These are phyloP conservation scores for Spergularia bocconei DNA, from an alignment of 148 eudicot genomes.

Conservation along the genomic window DNA sequence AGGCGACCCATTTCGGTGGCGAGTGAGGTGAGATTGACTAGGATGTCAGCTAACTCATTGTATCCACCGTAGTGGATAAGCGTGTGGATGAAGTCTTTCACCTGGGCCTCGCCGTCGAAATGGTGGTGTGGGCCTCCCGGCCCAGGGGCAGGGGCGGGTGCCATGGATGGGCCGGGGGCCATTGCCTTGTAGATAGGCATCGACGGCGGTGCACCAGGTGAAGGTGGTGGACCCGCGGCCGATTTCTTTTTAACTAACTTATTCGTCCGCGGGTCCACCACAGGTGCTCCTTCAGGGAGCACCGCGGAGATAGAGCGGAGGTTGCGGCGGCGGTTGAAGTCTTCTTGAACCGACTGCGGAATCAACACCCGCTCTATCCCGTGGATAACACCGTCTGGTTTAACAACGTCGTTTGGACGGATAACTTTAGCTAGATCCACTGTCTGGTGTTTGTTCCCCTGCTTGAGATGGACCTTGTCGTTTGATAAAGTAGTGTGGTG, in stretches of 20 bases:
- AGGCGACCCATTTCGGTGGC: constrained; percentile 58
- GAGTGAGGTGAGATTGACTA: constrained; percentile 48
- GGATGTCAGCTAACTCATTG: constrained; percentile 58
- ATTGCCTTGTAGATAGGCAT: constrained; percentile 44
- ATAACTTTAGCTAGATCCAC: constrained; percentile 37
- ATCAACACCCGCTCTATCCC: constrained; percentile 42
- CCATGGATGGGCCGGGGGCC: constrained; percentile 48
- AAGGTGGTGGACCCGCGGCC: constrained; percentile 28
- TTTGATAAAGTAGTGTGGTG: constrained; percentile 28
- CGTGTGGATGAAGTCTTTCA: constrained; percentile 47
- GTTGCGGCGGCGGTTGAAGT: constrained; percentile 47
- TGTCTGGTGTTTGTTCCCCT: background rate
- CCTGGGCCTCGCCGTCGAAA: constrained; percentile 45
- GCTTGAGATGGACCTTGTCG: constrained; percentile 21
- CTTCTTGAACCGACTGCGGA: constrained; percentile 43
- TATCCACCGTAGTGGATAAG: constrained; percentile 48
- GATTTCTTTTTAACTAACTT: constrained; percentile 21
- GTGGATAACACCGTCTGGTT: constrained; percentile 50
- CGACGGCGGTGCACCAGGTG: constrained; percentile 45
- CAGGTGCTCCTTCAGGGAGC: constrained; percentile 51
- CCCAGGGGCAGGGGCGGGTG: constrained; percentile 47
- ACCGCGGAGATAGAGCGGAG: constrained; percentile 52
- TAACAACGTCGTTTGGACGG: constrained; percentile 21
- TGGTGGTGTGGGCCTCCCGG: constrained; percentile 56
- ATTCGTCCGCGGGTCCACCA: constrained; percentile 49